Evolutionary conservation across 2,329 filamentous ascomycete genomes (phyloP).

Genomic region (Geosmithia morbida): DNA sequence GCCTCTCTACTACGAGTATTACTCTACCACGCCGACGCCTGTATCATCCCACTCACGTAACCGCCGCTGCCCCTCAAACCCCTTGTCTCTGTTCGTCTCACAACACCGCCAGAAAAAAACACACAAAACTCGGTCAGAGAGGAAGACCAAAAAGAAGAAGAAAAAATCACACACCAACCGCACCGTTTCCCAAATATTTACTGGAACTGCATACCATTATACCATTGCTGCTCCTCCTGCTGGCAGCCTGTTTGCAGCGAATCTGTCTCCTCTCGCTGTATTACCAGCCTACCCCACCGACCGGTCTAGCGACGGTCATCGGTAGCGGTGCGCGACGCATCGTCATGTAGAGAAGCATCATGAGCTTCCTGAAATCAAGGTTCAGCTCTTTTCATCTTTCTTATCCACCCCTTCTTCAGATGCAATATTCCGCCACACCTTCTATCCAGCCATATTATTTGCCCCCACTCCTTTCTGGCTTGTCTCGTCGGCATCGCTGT

Average conservation of each 20-base stretch:
- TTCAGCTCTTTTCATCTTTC: constrained; percentile 6
- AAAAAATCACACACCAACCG: neutral
- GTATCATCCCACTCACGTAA: neutral
- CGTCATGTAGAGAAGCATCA: constrained; percentile 21
- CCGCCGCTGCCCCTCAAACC: neutral
- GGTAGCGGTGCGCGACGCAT: constrained; percentile 4
- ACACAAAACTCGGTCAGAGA: neutral
- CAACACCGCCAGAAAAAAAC: neutral
- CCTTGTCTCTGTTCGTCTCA: neutral
- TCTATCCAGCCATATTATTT: neutral
- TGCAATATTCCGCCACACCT: neutral
- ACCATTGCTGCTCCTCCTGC: neutral
- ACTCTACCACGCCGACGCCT: neutral
- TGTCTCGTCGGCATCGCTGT: neutral
- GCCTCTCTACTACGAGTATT: no score
- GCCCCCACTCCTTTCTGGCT: neutral
- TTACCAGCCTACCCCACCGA: neutral
- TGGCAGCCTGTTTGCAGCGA: neutral
- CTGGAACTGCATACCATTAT: neutral
- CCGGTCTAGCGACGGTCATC: neutral
- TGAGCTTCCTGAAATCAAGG: constrained; percentile 31
- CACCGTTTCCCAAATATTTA: neutral
- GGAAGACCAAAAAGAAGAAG: neutral
- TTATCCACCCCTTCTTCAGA: neutral
- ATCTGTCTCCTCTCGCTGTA: neutral